Evolutionary conservation across 2,329 filamentous ascomycete species (phyloP).

Genomic region (Juglanconis juglandina): DNA sequence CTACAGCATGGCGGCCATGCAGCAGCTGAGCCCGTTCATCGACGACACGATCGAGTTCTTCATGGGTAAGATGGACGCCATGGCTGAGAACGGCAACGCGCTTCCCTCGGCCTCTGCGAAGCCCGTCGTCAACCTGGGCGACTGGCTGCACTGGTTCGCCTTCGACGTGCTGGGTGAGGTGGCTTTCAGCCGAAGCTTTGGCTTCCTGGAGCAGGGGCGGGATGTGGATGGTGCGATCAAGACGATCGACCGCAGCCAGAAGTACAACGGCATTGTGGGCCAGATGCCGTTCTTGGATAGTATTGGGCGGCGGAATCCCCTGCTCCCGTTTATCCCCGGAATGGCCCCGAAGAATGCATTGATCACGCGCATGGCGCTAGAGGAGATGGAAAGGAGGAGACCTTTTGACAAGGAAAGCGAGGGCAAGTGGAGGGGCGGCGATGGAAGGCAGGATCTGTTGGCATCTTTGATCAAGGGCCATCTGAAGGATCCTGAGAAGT

Average conservation of each 20-base stretch:
- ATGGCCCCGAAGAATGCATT: conserved; percentile 43
- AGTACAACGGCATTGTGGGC: conserved; percentile 50
- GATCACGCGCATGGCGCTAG: conserved; percentile 49
- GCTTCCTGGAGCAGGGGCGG: conserved; percentile 46
- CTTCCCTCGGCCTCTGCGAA: conserved; percentile 15
- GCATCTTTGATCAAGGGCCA: conserved; percentile 51
- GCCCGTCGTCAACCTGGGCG: conserved; percentile 42
- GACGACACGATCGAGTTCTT: conserved; percentile 49
- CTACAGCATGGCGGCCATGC: conserved; percentile 53
- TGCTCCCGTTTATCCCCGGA: conserved; percentile 41
- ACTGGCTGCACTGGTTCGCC: conserved; percentile 43
- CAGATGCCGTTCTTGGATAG: conserved; percentile 49
- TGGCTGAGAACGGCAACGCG: conserved; percentile 25
- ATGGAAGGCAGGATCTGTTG: conserved; percentile 48
- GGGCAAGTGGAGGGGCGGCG: conserved; percentile 35
- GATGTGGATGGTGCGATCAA: conserved; percentile 51
- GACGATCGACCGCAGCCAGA: conserved; percentile 50
- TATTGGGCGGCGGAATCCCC: conserved; percentile 46
- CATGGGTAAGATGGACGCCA: conserved; percentile 38
- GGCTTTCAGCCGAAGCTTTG: conserved; percentile 49
- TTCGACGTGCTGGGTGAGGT: conserved; percentile 52
- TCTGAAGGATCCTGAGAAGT: conserved; percentile 44
- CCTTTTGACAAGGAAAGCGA: conserved; percentile 45
- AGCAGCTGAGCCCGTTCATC: conserved; percentile 48
- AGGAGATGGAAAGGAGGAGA: conserved; percentile 45